Base-by-base conservation (phyloP, 805 yeast genomes). In the Saccharomyces cerevisiae region DNA sequence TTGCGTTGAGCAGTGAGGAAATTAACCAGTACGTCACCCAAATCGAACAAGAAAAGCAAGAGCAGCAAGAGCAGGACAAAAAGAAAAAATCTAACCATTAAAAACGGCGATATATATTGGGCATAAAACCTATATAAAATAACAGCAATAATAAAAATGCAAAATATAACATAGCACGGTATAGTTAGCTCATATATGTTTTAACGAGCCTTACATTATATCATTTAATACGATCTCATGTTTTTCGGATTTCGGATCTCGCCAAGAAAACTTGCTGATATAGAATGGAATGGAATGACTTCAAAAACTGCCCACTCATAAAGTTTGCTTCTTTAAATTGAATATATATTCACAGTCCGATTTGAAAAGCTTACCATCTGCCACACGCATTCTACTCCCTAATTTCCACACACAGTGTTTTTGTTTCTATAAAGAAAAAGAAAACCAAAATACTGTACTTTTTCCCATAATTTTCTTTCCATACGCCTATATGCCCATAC, bases 41-140 rank as follows among this genome's bases (percentile, higher is more conserved):
- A 63, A 86, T 92, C 56, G 97, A 91, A 73, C 85, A 80, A 31
- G 97, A 90, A 71, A 90, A 90, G 75, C 90, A 61, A 79, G 60
- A 85, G 82, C 50, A 94, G 85, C 73, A 88, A 85, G 51, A 92
- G 83, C 63, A 85, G 82, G 79, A 85, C 80, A 78, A 84, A 78
- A 72, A 70, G 73, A 60, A 72, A 56, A 64, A 64, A 56, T 56
- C 56, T 32, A 49, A 43, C 24, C 43, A 36, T 17, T 36, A 21
- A 36, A 8, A 17, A 17, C 24, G 46, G 28, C 30, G 22, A 28
- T 29, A 29, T 29, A 11, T 11, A 29, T 17, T 36, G 6, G 43
- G 24, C 24, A 17, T 11, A 17, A 5, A 22, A 6, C 43, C 43
- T 36, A 36, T 36, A 36, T 17, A 17, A 31, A 36, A 3, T 11